Evolutionary conservation across 1,139 yeast genomes (phyloP).

Genomic region (Protomyces pachydermus): DNA sequence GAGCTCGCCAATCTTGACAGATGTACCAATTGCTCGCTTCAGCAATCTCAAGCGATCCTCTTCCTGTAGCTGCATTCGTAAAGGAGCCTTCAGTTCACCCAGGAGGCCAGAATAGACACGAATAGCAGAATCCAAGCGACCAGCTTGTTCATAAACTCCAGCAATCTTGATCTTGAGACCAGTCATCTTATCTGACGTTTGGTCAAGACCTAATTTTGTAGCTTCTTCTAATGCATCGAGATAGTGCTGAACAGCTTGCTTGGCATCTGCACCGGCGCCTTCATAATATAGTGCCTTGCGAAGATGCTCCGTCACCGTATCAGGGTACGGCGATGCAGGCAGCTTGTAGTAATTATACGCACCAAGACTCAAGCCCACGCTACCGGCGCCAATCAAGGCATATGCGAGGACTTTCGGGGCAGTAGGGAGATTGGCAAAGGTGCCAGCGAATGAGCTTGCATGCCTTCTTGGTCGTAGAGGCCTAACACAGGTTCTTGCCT

Average conservation of each 20-base stretch:
- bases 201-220: slow-evolving; percentile 9
- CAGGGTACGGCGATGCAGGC: slow-evolving; percentile 21
- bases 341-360: slow-evolving; percentile 3
- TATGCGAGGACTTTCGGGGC: slow-evolving; percentile 7
- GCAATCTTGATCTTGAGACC: slow-evolving; percentile 25
- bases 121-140: slow-evolving; percentile 12
- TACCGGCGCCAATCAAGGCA: slow-evolving; percentile 11
- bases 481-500: neutral
- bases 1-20: slow-evolving; percentile 23
- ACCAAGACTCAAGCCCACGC: slow-evolving; percentile 10
- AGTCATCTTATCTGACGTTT: slow-evolving; percentile 19
- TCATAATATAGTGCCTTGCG: slow-evolving; percentile 20
- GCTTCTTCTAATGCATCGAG: slow-evolving; percentile 23
- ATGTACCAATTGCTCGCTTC: slow-evolving; percentile 14
- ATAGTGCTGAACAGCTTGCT: slow-evolving; percentile 12
- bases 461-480: neutral
- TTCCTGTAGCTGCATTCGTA: neutral
- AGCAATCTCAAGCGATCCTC: slow-evolving; percentile 8
- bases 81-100: slow-evolving; percentile 5
- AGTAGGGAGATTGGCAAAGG: slow-evolving; percentile 12
- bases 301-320: slow-evolving; percentile 15
- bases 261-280: slow-evolving; percentile 20
- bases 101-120: slow-evolving; percentile 18
- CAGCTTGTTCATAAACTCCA: slow-evolving; percentile 16
- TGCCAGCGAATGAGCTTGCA: neutral